Base-by-base conservation (phyloP, 2,329 filamentous ascomycete genomes). In the Fusarium siculi region DNA sequence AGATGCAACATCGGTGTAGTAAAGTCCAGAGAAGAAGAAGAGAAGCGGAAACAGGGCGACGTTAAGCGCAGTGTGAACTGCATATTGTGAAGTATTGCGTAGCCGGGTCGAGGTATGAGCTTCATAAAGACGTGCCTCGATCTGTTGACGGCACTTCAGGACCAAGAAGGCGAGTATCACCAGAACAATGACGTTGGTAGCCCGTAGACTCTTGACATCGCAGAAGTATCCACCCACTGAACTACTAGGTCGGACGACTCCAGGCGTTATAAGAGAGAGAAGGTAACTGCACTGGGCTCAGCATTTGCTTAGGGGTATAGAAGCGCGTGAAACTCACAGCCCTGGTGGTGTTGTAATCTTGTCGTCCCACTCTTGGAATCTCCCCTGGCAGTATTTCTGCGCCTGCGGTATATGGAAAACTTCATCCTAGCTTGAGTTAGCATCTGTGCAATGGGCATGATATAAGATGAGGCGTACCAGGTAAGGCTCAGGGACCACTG, bases 301-400 rank as follows among this genome's bases (percentile, higher is more conserved):
- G 63, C 32, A 36, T 14, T 40, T 49, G 46, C 44, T 32, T 34
- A 52, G 14, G 30, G 44, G 5, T 6, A 47, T 9, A 16, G 21
- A 34, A 39, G 10, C 5, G 28, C 9, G 37, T 18, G 18, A 19
- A 40, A 77, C 86, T 80, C 86, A 94, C 84, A 99, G 84, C 39
- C 95, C 96, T 1, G 96, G 96, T 1, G 96, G 96, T 3, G 96
- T 99, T 1, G 96, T 99, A 79, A 99, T 96, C 81, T 98, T 99
- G 67, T 96, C 92, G 82, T 99, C 95, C 96, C 96, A 99, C 63
- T 93, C 87, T 18, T 82, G 80, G 84, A 92, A 97, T 60, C 88
- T 88, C 16, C 92, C 91, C 44, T 88, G 81, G 81, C 95, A 98
- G 81, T 97, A 99, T 36, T 89, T 90, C 77, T 97, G 94, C 1